phyloP scores from a whole-genome alignment of 257 asterid species.

The Solanum etuberosum region DNA sequence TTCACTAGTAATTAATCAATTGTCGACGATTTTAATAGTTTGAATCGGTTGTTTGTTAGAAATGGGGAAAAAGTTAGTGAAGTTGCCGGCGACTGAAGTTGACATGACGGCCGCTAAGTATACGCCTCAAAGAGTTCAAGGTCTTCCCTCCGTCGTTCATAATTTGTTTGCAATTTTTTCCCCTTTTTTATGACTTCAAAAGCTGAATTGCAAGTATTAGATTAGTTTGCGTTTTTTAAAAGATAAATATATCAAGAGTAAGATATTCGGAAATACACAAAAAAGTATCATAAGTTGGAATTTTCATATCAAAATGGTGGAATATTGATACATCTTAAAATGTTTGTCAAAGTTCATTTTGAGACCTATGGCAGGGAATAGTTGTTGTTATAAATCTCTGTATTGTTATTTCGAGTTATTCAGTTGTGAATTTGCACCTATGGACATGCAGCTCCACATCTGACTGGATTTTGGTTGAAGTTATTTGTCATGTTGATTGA shows the following conservation, averaged over 20 bases:
- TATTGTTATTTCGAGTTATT: not conserved
- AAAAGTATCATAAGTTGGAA: not conserved
- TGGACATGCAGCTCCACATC: conserved; percentile 70
- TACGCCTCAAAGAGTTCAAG: conserved; percentile 43
- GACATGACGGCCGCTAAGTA: conserved; percentile 59
- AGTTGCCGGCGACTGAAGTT: conserved; percentile 70
- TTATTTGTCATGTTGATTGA: conserved; percentile 51
- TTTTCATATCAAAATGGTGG: not conserved
- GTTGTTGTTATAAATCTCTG: not conserved
- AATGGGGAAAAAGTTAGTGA: conserved; percentile 72
- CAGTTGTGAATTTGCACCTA: not conserved
- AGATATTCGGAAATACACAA: not conserved
- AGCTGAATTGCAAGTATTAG: not conserved
- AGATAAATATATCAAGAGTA: not conserved
- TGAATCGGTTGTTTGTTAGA: not conserved
- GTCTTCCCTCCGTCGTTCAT: conserved; percentile 10
- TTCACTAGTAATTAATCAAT: not conserved
- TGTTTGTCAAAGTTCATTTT: not conserved
- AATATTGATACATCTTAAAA: no score
- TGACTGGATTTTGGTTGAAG: conserved; percentile 68
- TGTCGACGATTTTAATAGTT: no score
- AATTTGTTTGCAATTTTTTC: not conserved
- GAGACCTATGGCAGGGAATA: not conserved
- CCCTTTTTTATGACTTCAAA: not conserved
- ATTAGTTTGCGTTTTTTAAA: not conserved